phyloP scores from a whole-genome alignment of 2,329 filamentous ascomycete genomes.

The Byssochlamys sp. region DNA sequence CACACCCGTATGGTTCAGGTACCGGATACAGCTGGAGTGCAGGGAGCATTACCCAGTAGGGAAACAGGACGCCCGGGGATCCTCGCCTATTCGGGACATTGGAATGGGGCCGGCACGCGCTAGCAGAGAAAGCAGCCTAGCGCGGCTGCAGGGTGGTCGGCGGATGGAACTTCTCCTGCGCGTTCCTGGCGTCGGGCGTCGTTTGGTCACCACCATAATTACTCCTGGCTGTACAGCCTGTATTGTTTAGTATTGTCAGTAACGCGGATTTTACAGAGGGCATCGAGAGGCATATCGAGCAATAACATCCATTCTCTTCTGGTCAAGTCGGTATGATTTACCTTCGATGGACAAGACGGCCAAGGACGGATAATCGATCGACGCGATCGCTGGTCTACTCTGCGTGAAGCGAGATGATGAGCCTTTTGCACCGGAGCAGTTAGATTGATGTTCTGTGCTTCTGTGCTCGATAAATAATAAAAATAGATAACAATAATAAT shows the following conservation, averaged over 20 bases:
- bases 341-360: not conserved
- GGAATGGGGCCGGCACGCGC: not conserved
- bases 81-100: not conserved
- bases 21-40: not conserved
- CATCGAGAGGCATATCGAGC: not conserved
- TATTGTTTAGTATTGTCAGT: not conserved
- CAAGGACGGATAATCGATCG: not conserved
- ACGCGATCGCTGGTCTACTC: not conserved
- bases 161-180: not conserved
- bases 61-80: not conserved
- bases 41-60: not conserved
- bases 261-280: not conserved
- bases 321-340: too few relatives aligned
- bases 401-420: not conserved
- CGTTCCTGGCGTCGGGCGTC: not conserved
- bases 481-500: too few relatives aligned
- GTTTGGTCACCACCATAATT: not conserved
- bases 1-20: not conserved
- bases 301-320: too few relatives aligned
- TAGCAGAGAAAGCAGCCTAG: not conserved
- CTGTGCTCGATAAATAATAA: not conserved
- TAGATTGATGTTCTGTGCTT: not conserved
- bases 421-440: not conserved
- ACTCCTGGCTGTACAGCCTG: not conserved
- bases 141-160: not conserved